A percentile compares a stretch with the other conserved stretches of the same genome.
These are phyloP conservation scores for Byssothecium circinans DNA, from an alignment of 2,329 filamentous ascomycete genomes.

Conservation along the genomic window DNA sequence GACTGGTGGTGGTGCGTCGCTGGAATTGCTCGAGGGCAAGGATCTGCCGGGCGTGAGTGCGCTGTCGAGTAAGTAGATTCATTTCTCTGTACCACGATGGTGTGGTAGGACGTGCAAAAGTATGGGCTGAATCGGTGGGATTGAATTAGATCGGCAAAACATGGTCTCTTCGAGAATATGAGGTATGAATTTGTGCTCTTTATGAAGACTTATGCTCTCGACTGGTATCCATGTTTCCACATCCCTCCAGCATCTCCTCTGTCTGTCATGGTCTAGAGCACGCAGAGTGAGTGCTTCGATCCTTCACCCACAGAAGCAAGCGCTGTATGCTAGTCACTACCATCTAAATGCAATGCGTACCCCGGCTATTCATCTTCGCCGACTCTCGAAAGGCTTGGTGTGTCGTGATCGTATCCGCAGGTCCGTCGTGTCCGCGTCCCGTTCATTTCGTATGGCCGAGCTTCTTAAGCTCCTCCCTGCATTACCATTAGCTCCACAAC, in stretches of 20 bases:
- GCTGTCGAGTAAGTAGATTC: conserved; percentile 71
- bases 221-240: conserved; percentile 8
- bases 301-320: too few species aligned
- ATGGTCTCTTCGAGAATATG: conserved; percentile 34
- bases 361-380: neutral
- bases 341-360: neutral
- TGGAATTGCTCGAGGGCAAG: conserved; percentile 98
- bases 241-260: conserved; percentile 1
- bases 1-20: conserved; percentile 90
- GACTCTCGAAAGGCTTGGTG: neutral
- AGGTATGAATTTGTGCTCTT: conserved; percentile 35
- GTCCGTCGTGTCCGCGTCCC: too few species aligned
- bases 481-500: conserved; percentile 9
- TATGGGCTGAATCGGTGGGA: neutral
- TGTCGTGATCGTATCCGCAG: neutral
- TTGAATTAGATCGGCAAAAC: neutral
- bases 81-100: neutral
- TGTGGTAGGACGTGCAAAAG: neutral
- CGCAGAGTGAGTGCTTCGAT: too few species aligned
- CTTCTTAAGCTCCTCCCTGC: conserved; percentile 89
- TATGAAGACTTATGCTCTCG: conserved; percentile 19
- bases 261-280: conserved; percentile 17
- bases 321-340: conserved; percentile 1
- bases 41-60: conserved; percentile 90
- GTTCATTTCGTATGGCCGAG: conserved; percentile 67